Percentiles rank a stretch among this genome's conserved stretches.
These are phyloP conservation scores for Solanum megistacrolobum DNA, from an alignment of 257 asterid species.

Conservation along the genomic window DNA sequence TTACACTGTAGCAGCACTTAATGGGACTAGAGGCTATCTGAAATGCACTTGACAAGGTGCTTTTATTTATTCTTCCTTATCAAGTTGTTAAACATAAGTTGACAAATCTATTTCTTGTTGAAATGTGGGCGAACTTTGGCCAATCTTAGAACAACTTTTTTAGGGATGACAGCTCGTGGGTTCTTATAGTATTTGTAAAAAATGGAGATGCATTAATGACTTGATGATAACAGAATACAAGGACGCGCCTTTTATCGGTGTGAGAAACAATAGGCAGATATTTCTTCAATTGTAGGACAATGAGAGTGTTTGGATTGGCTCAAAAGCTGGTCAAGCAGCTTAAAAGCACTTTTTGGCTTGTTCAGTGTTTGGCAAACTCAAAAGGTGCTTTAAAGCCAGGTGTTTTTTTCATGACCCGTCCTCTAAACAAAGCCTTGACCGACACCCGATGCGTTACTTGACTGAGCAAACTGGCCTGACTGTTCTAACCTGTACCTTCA, in stretches of 20 bases:
- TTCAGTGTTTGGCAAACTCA: background rate
- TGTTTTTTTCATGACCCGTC: background rate
- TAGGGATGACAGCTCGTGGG: background rate
- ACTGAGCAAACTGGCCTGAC: background rate
- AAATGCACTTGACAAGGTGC: background rate
- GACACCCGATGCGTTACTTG: background rate
- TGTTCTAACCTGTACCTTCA: background rate
- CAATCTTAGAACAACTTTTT: background rate
- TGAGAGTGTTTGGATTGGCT: background rate
- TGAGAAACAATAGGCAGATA: background rate
- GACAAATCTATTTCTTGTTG: background rate
- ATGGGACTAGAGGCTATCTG: background rate
- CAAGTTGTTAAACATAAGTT: background rate
- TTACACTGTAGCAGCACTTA: background rate
- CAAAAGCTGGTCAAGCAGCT: background rate
- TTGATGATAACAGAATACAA: background rate
- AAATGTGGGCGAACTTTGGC: background rate
- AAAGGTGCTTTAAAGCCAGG: background rate
- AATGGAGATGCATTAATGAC: background rate
- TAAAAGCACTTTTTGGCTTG: background rate
- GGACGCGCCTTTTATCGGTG: background rate
- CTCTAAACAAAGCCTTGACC: background rate
- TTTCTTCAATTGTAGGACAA: background rate
- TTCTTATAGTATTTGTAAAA: background rate
- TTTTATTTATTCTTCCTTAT: background rate